These are phyloP conservation scores for Zarea fungicola DNA, from an alignment of 2,329 filamentous ascomycete genomes.

Conservation along the genomic window DNA sequence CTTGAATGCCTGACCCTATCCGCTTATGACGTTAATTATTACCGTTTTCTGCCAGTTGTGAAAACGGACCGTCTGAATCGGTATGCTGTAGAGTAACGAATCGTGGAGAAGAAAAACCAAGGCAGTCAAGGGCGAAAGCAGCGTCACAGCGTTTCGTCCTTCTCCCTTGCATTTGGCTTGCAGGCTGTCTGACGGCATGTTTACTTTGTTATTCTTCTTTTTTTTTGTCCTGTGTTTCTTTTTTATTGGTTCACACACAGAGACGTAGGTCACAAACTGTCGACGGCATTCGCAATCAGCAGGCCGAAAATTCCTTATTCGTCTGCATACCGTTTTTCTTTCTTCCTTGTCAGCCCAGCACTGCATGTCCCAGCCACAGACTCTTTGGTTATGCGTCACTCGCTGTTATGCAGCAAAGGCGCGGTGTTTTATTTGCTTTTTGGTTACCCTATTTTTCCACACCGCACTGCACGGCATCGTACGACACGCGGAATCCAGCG, in stretches of 20 bases:
- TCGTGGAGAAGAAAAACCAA: too few species aligned
- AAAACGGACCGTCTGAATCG: too few species aligned
- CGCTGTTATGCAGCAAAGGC: too few species aligned
- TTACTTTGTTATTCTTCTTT: not conserved
- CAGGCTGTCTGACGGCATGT: not conserved
- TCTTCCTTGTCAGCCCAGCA: not conserved
- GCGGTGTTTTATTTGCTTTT: too few species aligned
- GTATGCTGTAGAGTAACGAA: too few species aligned
- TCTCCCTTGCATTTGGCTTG: not conserved
- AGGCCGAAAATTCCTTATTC: too few species aligned
- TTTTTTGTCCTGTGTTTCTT: not conserved
- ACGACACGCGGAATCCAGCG: too few species aligned
- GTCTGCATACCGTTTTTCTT: not conserved
- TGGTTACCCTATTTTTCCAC: too few species aligned
- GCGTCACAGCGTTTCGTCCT: conserved; percentile 11
- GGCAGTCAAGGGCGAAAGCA: not conserved
- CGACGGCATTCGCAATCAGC: not conserved
- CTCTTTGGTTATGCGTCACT: too few species aligned
- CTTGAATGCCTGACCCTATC: too few species aligned
- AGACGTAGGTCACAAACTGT: not conserved
- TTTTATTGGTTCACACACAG: not conserved
- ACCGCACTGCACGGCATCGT: too few species aligned
- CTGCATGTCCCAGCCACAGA: not conserved
- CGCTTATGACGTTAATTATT: not conserved
- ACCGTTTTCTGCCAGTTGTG: not conserved